Evolutionary conservation across 139 green algal genomes (phyloP).

Genomic region (Asterochloris erici): DNA sequence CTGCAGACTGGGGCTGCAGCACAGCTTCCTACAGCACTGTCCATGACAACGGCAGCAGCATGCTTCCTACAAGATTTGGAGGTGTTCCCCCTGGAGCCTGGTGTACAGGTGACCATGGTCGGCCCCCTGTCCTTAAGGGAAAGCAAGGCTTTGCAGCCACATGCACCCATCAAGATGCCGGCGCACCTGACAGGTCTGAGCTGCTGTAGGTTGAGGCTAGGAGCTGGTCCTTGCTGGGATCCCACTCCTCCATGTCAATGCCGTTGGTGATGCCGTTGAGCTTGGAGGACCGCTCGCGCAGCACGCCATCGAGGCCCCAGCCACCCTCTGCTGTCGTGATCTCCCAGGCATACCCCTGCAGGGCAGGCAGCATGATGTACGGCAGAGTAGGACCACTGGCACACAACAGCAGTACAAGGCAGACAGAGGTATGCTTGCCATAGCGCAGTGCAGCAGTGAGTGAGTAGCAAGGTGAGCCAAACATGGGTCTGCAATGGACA

Average conservation of each 20-base stretch:
- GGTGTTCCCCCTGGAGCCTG: too few species aligned
- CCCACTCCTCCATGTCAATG: constrained; percentile 75
- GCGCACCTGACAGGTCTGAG: constrained; percentile 22
- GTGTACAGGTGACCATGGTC: too few species aligned
- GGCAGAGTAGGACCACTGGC: neutral
- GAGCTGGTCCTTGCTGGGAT: constrained; percentile 66
- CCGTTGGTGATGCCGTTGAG: constrained; percentile 84
- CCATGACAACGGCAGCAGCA: too few species aligned
- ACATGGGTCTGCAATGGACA: too few species aligned
- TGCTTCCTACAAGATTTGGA: too few species aligned
- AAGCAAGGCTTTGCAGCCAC: too few species aligned
- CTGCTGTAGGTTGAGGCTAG: constrained; percentile 46
- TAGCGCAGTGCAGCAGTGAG: constrained; percentile 18
- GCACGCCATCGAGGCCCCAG: constrained; percentile 55
- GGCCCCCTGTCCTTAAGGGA: too few species aligned
- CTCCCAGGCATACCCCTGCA: constrained; percentile 49
- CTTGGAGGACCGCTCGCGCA: constrained; percentile 33
- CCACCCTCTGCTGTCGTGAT: constrained; percentile 47
- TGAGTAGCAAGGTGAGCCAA: constrained; percentile 28
- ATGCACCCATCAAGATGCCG: too few species aligned
- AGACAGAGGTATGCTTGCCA: neutral
- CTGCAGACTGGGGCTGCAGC: neutral
- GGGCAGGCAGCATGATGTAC: neutral
- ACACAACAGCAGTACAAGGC: neutral
- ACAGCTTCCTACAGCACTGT: neutral